Conservation (phyloP, 495 filamentous ascomycete species). For the Lophium mytilinum region DNA sequence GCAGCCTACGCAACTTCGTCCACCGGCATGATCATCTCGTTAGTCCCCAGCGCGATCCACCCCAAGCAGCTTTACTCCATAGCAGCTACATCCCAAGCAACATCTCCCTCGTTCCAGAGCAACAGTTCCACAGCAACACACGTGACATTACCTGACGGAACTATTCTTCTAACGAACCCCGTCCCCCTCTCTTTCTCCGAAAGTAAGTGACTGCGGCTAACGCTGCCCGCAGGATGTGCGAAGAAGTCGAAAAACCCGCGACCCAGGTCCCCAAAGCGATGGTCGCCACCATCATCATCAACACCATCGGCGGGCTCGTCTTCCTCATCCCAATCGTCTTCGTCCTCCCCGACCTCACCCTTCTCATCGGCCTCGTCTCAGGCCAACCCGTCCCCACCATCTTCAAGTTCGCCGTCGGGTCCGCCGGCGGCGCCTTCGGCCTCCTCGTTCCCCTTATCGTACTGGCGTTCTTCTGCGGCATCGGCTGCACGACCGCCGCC, state of each 20-base stretch:
- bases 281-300: constrained; percentile 49
- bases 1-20: constrained; percentile 52
- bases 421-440: constrained; percentile 55
- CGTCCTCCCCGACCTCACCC: constrained; percentile 45
- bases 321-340: constrained; percentile 56
- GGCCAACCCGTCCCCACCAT: constrained; percentile 51
- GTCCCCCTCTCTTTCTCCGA: neutral
- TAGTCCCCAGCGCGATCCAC: constrained; percentile 1
- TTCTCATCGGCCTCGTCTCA: constrained; percentile 42
- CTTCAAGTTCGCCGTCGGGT: constrained; percentile 49
- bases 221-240: constrained; percentile 29
- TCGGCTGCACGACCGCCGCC: constrained; percentile 51
- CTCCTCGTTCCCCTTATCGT: constrained; percentile 64
- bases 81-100: constrained; percentile 2
- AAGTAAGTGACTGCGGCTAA: neutral
- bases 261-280: constrained; percentile 53
- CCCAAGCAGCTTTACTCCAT: constrained; percentile 12
- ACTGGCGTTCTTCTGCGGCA: constrained; percentile 54
- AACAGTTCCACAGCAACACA: neutral
- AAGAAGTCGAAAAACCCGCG: constrained; percentile 46
- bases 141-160: neutral
- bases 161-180: neutral
- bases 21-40: constrained; percentile 50
- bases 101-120: constrained; percentile 5
- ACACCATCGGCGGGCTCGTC: constrained; percentile 50